Conservation (phyloP, 2,329 filamentous ascomycete species). For the Sordariomycetes sp. region DNA sequence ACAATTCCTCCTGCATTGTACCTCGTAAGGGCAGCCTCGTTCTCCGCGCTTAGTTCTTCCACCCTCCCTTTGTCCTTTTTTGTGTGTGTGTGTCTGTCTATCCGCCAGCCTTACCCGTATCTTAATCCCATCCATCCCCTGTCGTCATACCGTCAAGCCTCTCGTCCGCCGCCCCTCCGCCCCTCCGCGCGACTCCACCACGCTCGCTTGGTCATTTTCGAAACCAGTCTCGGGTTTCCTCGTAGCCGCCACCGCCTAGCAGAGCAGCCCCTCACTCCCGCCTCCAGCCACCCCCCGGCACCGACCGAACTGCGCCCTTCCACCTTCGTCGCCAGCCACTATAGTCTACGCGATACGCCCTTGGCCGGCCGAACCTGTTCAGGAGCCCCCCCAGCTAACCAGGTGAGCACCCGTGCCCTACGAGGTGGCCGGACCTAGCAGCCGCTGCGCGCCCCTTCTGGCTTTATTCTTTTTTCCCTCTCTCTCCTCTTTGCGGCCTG, state of each 20-base stretch:
- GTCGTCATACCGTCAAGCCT: background rate
- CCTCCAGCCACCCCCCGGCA: background rate
- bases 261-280: conserved; percentile 7
- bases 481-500: background rate
- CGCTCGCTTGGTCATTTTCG: background rate
- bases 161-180: background rate
- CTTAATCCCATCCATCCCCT: background rate
- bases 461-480: background rate
- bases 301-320: too few relatives aligned
- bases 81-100: too few relatives aligned
- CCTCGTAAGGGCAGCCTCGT: background rate
- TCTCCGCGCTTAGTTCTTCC: background rate
- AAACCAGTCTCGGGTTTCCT: conserved; percentile 1
- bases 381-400: too few relatives aligned
- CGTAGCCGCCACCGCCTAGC: conserved; percentile 6
- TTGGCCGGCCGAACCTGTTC: too few relatives aligned
- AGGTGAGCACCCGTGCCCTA: too few relatives aligned
- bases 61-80: background rate
- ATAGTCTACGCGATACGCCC: too few relatives aligned
- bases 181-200: background rate
- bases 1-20: background rate
- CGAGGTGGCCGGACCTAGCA: too few relatives aligned
- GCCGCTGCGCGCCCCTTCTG: too few relatives aligned
- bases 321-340: too few relatives aligned
- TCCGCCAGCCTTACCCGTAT: background rate